A percentile compares a stretch with the other conserved stretches of the same genome.
Evolutionary conservation across 176 grass and related monocot species (phyloP).

Genomic region (Oryza rufipogon): DNA sequence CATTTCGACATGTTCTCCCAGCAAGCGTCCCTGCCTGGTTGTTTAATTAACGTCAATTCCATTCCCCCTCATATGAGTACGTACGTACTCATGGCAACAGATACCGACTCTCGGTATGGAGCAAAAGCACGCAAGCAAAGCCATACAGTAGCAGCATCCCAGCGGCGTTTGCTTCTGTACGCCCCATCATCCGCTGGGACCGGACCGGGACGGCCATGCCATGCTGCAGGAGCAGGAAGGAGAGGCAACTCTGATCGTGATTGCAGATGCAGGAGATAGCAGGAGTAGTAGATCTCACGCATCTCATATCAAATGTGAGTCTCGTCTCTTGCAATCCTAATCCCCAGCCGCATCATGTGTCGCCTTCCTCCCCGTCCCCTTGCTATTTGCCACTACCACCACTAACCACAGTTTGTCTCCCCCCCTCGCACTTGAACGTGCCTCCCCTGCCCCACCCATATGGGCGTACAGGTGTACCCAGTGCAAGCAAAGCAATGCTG

Average conservation of each 20-base stretch:
- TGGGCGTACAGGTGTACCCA: conserved; percentile 5
- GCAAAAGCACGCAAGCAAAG: neutral
- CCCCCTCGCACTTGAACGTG: neutral
- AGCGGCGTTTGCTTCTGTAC: neutral
- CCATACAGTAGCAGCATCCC: neutral
- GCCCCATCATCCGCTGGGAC: neutral
- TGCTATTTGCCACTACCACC: neutral
- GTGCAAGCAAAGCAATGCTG: neutral
- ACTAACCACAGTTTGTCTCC: neutral
- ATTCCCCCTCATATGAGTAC: neutral
- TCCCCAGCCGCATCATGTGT: conserved; percentile 29
- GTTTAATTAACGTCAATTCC: no score
- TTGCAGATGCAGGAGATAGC: neutral
- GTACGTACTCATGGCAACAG: neutral
- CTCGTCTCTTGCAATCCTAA: neutral
- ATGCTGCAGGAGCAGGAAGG: neutral
- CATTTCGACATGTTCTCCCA: neutral
- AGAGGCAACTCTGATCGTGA: neutral
- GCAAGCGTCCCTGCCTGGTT: neutral
- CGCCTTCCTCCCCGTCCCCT: neutral
- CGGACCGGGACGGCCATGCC: neutral
- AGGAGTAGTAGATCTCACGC: conserved; percentile 3
- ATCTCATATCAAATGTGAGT: neutral
- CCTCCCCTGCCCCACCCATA: neutral
- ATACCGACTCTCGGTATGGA: neutral